Percentiles rank a stretch among this genome's conserved stretches.
Conservation (phyloP, 192 early-diverging fungal genomes). For the Chytriomyces hyalinus region DNA sequence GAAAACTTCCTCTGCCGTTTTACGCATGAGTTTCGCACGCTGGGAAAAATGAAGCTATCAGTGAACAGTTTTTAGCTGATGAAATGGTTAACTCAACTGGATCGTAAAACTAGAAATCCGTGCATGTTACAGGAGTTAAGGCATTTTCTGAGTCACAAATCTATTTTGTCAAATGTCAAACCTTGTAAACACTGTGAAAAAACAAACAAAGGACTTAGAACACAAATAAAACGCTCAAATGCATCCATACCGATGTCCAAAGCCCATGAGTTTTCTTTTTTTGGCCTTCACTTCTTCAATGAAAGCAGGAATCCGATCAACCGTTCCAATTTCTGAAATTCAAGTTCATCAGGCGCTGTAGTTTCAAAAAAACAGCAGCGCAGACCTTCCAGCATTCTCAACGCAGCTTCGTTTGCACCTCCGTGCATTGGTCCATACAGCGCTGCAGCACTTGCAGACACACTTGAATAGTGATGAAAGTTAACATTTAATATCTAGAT, state of each 20-base stretch:
- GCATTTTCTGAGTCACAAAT: too few relatives aligned
- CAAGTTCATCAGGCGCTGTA: not conserved
- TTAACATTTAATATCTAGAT: not conserved
- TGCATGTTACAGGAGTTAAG: not conserved
- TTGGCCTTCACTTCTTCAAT: conserved; percentile 66
- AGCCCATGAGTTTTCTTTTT: conserved; percentile 65
- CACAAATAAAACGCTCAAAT: not conserved
- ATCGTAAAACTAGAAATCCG: not conserved
- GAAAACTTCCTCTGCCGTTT: conserved; percentile 63
- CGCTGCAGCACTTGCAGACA: conserved; percentile 66
- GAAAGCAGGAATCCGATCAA: conserved; percentile 62
- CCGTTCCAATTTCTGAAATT: conserved; percentile 57
- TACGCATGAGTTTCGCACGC: conserved; percentile 65
- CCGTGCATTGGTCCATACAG: conserved; percentile 73
- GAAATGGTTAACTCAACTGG: not conserved
- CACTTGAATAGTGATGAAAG: conserved; percentile 8
- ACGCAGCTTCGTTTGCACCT: conserved; percentile 63
- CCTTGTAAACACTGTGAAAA: conserved; percentile 62
- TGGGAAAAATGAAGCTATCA: conserved; percentile 4
- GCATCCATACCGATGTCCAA: conserved; percentile 47
- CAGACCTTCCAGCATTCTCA: conserved; percentile 40
- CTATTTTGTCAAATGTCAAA: conserved; percentile 55
- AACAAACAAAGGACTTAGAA: not conserved
- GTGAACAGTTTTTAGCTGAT: not conserved
- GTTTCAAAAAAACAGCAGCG: not conserved